Conservation (phyloP, 2,329 filamentous ascomycete genomes). For the Escovopsis weberi region DNA sequence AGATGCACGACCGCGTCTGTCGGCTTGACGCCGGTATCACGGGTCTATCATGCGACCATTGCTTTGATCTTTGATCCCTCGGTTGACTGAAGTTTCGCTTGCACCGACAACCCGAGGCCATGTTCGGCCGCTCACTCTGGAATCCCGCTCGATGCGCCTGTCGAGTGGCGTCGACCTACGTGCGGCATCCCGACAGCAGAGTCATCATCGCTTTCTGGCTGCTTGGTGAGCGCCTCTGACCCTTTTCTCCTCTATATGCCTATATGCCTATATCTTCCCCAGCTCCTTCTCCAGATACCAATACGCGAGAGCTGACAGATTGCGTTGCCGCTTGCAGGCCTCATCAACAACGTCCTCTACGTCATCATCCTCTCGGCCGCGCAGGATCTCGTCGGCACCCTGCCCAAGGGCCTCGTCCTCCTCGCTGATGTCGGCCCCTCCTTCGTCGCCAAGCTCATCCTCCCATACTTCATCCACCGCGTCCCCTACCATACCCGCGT, state of each 20-base stretch:
- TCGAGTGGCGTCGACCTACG: constrained; percentile 22
- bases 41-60: too few species aligned
- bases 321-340: constrained; percentile 12
- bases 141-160: too few species aligned
- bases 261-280: too few species aligned
- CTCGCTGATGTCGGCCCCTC: constrained; percentile 86
- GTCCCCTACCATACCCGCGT: constrained; percentile 70
- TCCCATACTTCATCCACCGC: constrained; percentile 85
- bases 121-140: constrained; percentile 23
- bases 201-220: constrained; percentile 83
- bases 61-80: too few species aligned
- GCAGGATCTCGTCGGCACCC: constrained; percentile 81
- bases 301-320: constrained; percentile 4
- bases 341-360: constrained; percentile 94
- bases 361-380: constrained; percentile 93
- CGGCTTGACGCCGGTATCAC: too few species aligned
- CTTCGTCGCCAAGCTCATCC: constrained; percentile 74
- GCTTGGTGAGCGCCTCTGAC: constrained; percentile 47
- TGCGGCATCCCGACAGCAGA: constrained; percentile 53
- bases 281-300: neutral
- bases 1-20: too few species aligned
- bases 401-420: constrained; percentile 86
- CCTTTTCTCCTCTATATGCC: neutral
- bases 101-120: neutral
- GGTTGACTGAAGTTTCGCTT: too few species aligned